Evolutionary conservation across 345 rosid species (phyloP), one percentile per base, ranked within the genome.

Genomic region (Murraya koenigii): DNA sequence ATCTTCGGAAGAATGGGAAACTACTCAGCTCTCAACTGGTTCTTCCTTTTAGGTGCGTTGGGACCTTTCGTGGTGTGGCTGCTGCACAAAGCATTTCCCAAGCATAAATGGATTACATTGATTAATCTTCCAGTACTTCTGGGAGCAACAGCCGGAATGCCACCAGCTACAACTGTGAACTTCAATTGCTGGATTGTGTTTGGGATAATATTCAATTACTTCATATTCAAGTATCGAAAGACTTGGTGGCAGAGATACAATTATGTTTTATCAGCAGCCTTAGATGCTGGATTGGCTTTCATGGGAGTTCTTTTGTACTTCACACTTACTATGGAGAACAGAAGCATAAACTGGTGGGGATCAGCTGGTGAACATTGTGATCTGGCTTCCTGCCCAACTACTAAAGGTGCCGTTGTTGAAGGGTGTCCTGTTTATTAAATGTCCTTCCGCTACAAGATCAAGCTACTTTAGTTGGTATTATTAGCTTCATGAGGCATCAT

Each of bases 181-280:
- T 84, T 86, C 83, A 90, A 86, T 75, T 74, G 84, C 69, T 86
- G 90, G 90, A 79, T 90, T 54, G 69, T 84, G 5, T 52, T 85
- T 1, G 90, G 86, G 47, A 64, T 85, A 0, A 52, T 87, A 47
- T 90, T 88, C 87, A 88, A 88, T 54, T 86, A 82, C 83, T 83
- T 74, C 54, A 80, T 88, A 59, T 90, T 88, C 20, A 86, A 74
- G 74, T 79, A 86, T 79, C 56, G 75, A 59, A 88, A 88, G 66
- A 39, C 1, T 33, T 90, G 90, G 94, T 88, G 92, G 94, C 90
- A 85, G 78, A 84, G 88, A 73, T 88, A 88, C 81, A 90, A 87
- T 23, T 88, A 90, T 49, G 89, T 90, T 69, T 84, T 90, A 0
- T 90, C 94, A 0, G 94, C 92, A 4, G 90, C 89, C 1, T 52